A percentile compares a stretch with the other conserved stretches of the same genome.
Evolutionary conservation across 2,329 filamentous ascomycete genomes (phyloP).

Genomic region (Didymella glomerata): DNA sequence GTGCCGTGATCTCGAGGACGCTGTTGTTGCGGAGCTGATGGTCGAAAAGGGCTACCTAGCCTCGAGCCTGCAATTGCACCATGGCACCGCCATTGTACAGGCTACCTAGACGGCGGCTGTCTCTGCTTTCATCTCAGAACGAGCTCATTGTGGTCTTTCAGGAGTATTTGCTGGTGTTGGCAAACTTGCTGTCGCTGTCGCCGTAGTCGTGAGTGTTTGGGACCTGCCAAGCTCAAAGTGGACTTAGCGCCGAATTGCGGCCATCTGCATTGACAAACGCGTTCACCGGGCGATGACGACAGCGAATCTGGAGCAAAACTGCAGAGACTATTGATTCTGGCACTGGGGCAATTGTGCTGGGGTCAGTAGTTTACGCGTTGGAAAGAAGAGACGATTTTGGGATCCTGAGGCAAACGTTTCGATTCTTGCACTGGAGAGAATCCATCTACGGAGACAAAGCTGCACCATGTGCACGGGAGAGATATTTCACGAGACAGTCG

Average conservation of each 20-base stretch:
- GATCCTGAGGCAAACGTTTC: neutral
- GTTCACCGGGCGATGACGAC: conserved; percentile 2
- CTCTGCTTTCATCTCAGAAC: neutral
- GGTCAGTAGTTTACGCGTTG: neutral
- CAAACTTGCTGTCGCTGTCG: neutral
- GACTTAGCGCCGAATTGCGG: conserved; percentile 12
- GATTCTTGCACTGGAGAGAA: neutral
- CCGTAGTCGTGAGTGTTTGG: conserved; percentile 1
- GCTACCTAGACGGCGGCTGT: conserved; percentile 1
- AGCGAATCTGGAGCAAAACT: neutral
- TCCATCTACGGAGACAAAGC: neutral
- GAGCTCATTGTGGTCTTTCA: neutral
- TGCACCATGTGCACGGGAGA: neutral
- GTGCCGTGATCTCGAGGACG: neutral
- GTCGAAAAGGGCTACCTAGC: neutral
- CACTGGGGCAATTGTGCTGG: neutral
- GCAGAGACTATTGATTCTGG: conserved; percentile 1
- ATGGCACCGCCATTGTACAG: conserved; percentile 7
- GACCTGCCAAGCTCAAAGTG: neutral
- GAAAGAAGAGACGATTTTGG: neutral
- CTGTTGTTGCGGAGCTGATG: neutral
- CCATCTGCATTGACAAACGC: neutral
- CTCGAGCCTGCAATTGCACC: conserved; percentile 1
- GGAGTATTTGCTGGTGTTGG: neutral
- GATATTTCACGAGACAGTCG: neutral